Conservation (phyloP, 768 basidiomycete species). For the Tricholoma sp. region DNA sequence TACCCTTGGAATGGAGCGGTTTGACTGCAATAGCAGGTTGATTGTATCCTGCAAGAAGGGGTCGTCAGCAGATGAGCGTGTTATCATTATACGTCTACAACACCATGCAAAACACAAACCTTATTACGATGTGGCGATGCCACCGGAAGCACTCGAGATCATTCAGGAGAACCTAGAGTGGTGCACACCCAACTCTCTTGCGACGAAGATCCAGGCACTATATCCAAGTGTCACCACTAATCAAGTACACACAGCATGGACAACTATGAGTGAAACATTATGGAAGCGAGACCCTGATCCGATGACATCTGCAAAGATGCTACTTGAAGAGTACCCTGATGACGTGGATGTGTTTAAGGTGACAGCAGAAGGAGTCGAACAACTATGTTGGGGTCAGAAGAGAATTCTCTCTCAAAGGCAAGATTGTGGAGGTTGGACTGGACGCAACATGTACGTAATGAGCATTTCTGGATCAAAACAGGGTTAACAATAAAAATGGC, state of each 20-base stretch:
- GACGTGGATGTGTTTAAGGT: conserved; percentile 18
- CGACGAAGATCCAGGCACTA: background rate
- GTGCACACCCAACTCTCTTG: background rate
- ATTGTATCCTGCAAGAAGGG: background rate
- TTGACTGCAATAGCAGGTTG: background rate
- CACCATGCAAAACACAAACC: background rate
- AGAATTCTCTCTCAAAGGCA: conserved; percentile 12
- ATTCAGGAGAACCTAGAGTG: background rate
- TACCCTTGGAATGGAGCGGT: background rate
- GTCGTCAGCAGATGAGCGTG: background rate
- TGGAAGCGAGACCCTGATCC: conserved; percentile 20
- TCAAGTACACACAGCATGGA: conserved; percentile 24
- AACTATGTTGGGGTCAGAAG: conserved; percentile 20
- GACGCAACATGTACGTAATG: conserved; percentile 17
- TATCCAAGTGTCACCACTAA: conserved; percentile 6
- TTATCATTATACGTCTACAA: background rate
- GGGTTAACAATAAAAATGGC: background rate
- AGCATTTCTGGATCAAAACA: background rate
- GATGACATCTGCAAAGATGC: conserved; percentile 16
- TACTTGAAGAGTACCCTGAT: conserved; percentile 16
- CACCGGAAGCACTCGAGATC: background rate
- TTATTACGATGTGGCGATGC: background rate
- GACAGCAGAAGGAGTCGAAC: conserved; percentile 15
- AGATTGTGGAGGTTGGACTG: conserved; percentile 17
- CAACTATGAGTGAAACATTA: conserved; percentile 17